Percentiles rank a stretch among this genome's conserved stretches.
Conservation (phyloP, 2,329 filamentous ascomycete genomes). For the Grosmannia clavigera region DNA sequence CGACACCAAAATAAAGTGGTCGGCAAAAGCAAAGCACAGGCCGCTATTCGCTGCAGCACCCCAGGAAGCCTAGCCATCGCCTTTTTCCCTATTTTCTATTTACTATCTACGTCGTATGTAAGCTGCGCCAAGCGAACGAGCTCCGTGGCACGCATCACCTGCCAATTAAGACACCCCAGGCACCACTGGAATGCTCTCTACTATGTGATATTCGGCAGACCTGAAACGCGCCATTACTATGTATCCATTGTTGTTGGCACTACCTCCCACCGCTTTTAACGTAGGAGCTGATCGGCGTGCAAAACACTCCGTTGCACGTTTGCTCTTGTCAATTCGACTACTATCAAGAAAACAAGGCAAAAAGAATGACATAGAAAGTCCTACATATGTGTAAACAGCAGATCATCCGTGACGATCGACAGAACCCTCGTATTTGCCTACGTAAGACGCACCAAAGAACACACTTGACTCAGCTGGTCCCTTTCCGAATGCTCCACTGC, state of each 20-base stretch:
- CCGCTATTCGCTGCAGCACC: background rate
- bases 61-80: background rate
- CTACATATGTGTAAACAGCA: background rate
- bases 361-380: too few relatives aligned
- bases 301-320: background rate
- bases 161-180: background rate
- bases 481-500: background rate
- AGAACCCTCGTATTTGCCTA: background rate
- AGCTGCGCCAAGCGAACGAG: too few relatives aligned
- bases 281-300: background rate
- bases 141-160: too few relatives aligned
- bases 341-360: too few relatives aligned
- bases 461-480: background rate
- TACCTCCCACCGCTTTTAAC: background rate
- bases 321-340: background rate
- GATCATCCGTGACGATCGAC: background rate
- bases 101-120: too few relatives aligned
- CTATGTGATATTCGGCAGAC: background rate
- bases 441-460: too few relatives aligned
- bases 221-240: background rate
- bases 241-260: background rate
- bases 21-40: background rate
- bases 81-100: background rate
- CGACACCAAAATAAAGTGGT: background rate
- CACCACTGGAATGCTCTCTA: background rate